These are phyloP conservation scores for Pythium plurisporium DNA, from an alignment of 352 stramenopile genomes.

Conservation along the genomic window DNA sequence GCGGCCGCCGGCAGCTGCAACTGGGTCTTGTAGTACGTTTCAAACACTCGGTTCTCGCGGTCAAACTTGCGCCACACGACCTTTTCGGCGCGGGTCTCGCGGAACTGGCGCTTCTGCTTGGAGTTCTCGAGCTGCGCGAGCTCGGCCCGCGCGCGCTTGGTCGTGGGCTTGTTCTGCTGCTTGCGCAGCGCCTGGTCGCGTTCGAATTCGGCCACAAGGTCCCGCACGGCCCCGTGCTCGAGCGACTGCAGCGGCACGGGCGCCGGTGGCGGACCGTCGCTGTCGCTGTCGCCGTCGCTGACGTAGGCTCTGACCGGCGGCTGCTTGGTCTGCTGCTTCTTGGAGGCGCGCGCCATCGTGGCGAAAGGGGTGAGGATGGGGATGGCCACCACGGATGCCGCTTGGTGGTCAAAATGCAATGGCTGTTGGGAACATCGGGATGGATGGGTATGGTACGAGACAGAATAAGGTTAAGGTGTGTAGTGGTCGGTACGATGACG, in stretches of 20 bases:
- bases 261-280: conserved; percentile 25
- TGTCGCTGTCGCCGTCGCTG: conserved; percentile 30
- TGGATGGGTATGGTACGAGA: conserved; percentile 9
- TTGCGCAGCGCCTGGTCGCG: conserved; percentile 21
- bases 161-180: conserved; percentile 28
- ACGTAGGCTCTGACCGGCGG: conserved; percentile 21
- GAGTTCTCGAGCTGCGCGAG: conserved; percentile 49
- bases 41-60: conserved; percentile 74
- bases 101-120: conserved; percentile 52
- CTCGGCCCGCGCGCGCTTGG: conserved; percentile 52
- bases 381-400: neutral
- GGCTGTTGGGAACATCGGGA: neutral
- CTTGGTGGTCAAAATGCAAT: conserved; percentile 15
- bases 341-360: conserved; percentile 13
- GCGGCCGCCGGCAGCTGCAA: conserved; percentile 42
- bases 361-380: neutral
- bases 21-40: conserved; percentile 80
- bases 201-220: conserved; percentile 55
- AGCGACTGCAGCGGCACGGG: conserved; percentile 62
- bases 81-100: conserved; percentile 72
- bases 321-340: neutral
- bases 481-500: neutral
- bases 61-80: conserved; percentile 88
- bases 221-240: conserved; percentile 52
- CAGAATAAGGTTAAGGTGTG: conserved; percentile 2